A percentile compares a stretch with the other conserved stretches of the same genome.
Conservation (phyloP, 345 rosid genomes). For the Salix arbutifolia region DNA sequence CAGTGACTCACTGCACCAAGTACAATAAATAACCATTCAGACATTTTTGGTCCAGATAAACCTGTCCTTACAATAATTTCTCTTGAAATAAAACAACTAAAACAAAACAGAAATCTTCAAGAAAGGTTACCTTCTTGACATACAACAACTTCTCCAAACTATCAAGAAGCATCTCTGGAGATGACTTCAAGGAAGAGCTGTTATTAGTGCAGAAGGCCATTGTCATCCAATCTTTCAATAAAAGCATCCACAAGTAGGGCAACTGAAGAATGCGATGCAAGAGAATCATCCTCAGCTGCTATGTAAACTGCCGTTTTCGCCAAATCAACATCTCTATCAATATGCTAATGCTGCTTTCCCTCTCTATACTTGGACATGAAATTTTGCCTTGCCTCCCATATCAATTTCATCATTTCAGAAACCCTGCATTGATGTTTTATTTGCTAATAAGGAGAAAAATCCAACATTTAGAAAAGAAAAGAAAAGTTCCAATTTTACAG, state of each 20-base stretch:
- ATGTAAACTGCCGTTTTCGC: conserved; percentile 50
- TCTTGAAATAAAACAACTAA: not conserved
- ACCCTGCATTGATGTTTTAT: not conserved
- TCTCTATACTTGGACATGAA: conserved; percentile 43
- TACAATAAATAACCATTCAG: not conserved
- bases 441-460: no score
- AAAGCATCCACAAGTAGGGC: conserved; percentile 61
- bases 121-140: conserved; percentile 40
- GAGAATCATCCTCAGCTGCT: conserved; percentile 71
- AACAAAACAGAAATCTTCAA: not conserved
- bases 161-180: conserved; percentile 44
- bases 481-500: not conserved
- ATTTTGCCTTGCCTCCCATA: conserved; percentile 47
- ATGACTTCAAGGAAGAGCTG: conserved; percentile 28
- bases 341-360: conserved; percentile 54
- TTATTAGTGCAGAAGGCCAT: conserved; percentile 50
- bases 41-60: not conserved
- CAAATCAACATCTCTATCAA: conserved; percentile 49
- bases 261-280: conserved; percentile 58
- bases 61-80: not conserved
- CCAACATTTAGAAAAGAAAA: no score
- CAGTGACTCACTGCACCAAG: not conserved
- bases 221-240: conserved; percentile 48
- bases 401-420: not conserved
- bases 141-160: conserved; percentile 48